Evolutionary conservation across 495 filamentous ascomycete species (phyloP), one percentile per base, ranked within the genome.

Genomic region (Hyaloscypha finlandica): DNA sequence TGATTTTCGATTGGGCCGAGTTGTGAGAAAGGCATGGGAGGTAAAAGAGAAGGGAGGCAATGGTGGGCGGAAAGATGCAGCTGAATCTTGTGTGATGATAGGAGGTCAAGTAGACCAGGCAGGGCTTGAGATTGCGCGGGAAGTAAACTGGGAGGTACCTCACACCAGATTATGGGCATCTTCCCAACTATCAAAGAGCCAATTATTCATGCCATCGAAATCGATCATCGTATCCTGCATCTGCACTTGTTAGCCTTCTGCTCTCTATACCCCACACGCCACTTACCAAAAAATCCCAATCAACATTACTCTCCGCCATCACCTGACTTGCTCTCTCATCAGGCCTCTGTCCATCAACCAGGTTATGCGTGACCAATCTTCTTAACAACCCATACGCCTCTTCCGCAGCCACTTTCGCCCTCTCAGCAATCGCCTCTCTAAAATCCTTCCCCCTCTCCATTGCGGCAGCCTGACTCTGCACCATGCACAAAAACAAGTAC

Each of bases 401-500:
- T 30, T 20, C 29, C 48, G 30, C 14, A 11, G 35, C 45, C 61
- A 9, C 16, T 3, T 11, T 55, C 42, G 61, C 61, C 25, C 29
- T 48, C 30, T 45, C 42, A 14, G 52, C 53, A 29, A 65, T 65
- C 33, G 52, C 63, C 2, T 9, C 32, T 12, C 56, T 32, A 29
- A 57, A 1, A 16, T 42, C 51, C 25, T 57, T 37, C 22, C 73
- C 75, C 0, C 67, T 67, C 25, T 77, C 73, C 8, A 73, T 74
- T 3, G 79, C 78, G 52, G 81, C 76, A 1, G 68, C 74, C 53
- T 82, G 76, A 5, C 77, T 80, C 55, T 79, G 61, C 39, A 79
- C 68, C 77, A 85, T 81, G 61, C 67, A 74, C 6, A 84, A 52
- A 66, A 80, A 84, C 68, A 83, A 72, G 58, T 82, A 77, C 19